Evolutionary conservation across 139 green algal genomes (phyloP).

Genomic region (Picochlorum sp.): DNA sequence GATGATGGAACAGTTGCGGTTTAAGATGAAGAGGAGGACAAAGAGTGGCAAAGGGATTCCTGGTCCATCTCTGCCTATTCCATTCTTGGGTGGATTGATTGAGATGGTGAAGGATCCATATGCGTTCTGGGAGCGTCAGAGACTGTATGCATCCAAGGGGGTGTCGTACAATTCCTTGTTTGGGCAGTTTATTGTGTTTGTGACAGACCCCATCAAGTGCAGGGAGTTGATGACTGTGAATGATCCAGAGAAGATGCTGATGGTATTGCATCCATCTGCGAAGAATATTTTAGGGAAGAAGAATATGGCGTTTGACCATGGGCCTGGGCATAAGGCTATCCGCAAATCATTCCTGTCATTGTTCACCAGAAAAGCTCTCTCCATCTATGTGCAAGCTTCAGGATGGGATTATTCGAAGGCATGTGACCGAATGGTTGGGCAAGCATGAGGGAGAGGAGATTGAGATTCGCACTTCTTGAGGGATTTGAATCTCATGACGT

Average conservation of each 20-base stretch:
- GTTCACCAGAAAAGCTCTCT: constrained; percentile 75
- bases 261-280: constrained; percentile 68
- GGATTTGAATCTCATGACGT: constrained; percentile 66
- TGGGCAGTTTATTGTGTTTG: constrained; percentile 69
- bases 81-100: constrained; percentile 66
- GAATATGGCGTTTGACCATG: constrained; percentile 80
- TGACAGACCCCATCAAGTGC: constrained; percentile 59
- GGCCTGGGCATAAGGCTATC: constrained; percentile 64
- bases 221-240: constrained; percentile 54
- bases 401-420: constrained; percentile 62
- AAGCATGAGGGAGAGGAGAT: constrained; percentile 20
- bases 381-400: constrained; percentile 57
- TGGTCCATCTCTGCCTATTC: constrained; percentile 40
- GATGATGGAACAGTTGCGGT: constrained; percentile 50
- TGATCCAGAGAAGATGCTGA: constrained; percentile 53
- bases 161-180: constrained; percentile 67
- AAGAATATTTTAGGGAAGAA: constrained; percentile 65
- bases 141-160: constrained; percentile 32
- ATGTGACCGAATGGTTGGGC: constrained; percentile 43
- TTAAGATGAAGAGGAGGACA: constrained; percentile 22
- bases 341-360: constrained; percentile 75
- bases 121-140: constrained; percentile 35
- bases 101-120: constrained; percentile 71
- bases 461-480: constrained; percentile 37
- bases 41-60: constrained; percentile 30